Evolutionary conservation across 345 rosid species (phyloP).

Genomic region (Pistacia atlantica): DNA sequence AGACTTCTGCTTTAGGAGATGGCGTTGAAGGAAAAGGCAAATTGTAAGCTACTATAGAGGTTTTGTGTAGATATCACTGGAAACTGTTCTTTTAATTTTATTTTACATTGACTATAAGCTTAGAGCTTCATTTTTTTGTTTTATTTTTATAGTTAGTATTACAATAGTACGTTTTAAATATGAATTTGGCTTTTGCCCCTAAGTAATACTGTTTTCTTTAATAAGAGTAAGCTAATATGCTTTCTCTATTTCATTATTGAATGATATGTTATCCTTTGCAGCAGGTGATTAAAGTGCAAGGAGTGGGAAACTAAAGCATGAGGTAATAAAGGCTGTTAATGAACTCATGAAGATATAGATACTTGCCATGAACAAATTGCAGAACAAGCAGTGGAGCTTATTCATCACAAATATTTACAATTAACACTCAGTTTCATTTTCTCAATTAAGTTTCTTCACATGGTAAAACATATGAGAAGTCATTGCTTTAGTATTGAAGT

Average conservation of each 20-base stretch:
- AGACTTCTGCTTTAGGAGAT: slow-evolving; percentile 40
- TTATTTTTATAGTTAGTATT: not conserved
- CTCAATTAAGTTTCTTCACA: not conserved
- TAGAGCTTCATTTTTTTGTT: not conserved
- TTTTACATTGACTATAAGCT: not conserved
- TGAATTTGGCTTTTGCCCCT: not conserved
- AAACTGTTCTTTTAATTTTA: not conserved
- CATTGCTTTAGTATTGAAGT: not conserved
- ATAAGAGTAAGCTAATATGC: not conserved
- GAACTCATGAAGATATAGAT: slow-evolving; percentile 56
- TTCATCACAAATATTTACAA: slow-evolving; percentile 57
- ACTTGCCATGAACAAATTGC: slow-evolving; percentile 63
- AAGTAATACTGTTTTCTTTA: not conserved
- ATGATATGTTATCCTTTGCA: slow-evolving; percentile 23
- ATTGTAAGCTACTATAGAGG: slow-evolving; percentile 31
- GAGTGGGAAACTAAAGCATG: slow-evolving; percentile 52
- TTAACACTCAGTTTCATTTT: slow-evolving; percentile 1
- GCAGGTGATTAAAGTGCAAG: slow-evolving; percentile 55
- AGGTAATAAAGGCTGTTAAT: slow-evolving; percentile 54
- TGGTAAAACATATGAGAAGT: not conserved
- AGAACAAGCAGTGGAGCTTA: slow-evolving; percentile 65
- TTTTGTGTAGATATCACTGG: not conserved
- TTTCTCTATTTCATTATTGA: not conserved
- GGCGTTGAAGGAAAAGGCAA: slow-evolving; percentile 53
- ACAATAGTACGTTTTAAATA: not conserved